Percentiles rank a stretch among this genome's conserved stretches.
Conservation (phyloP, 202 grass and related monocot genomes). For the Digitaria exilis region DNA sequence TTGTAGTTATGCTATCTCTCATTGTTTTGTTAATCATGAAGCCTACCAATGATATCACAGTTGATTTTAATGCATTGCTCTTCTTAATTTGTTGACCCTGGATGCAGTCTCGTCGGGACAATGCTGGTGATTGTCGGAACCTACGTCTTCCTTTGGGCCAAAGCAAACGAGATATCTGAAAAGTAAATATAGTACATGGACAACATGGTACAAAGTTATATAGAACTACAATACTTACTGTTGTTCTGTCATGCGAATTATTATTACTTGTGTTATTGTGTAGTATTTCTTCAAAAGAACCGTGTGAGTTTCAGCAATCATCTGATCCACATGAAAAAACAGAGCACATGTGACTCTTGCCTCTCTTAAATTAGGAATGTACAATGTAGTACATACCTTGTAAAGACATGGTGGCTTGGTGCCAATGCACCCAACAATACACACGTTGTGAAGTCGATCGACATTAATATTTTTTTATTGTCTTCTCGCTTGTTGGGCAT, state of each 20-base stretch:
- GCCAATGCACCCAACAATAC: too few species aligned
- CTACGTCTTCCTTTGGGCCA: slow-evolving; percentile 56
- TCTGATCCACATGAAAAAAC: too few species aligned
- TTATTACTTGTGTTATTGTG: neutral
- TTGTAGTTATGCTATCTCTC: neutral
- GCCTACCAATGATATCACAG: too few species aligned
- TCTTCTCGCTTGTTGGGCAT: too few species aligned
- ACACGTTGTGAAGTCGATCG: too few species aligned
- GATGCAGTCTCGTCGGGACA: slow-evolving; percentile 53
- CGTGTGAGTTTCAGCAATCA: too few species aligned
- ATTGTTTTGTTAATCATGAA: neutral
- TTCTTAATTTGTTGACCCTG: neutral
- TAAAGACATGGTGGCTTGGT: too few species aligned
- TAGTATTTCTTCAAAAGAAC: neutral
- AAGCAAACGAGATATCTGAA: slow-evolving; percentile 10
- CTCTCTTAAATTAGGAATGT: too few species aligned
- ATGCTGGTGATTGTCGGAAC: slow-evolving; percentile 45
- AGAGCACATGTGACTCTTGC: too few species aligned
- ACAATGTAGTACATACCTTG: too few species aligned
- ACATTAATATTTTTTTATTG: too few species aligned
- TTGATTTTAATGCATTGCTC: neutral
- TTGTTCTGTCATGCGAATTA: neutral
- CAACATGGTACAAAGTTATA: neutral
- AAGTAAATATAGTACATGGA: neutral
- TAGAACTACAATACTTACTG: neutral